Evolutionary conservation across 106 monocot genomes (phyloP), one percentile per base, ranked within the genome.

Genomic region (Amphibolis antarctica): DNA sequence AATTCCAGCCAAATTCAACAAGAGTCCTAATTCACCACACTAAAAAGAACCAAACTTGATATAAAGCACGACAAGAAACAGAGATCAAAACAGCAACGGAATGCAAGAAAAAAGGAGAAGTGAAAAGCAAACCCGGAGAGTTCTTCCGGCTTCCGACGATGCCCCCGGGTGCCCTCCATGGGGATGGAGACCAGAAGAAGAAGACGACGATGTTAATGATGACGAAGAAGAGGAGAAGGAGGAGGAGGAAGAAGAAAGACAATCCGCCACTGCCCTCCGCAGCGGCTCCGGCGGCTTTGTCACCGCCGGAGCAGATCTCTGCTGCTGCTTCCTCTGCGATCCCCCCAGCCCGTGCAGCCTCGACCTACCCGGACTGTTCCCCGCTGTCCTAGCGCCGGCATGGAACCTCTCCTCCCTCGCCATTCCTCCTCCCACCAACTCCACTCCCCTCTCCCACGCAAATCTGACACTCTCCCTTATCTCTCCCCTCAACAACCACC

Each of bases 221-320:
- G 36, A 36, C 36, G 36, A 4, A 36, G 36, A 36, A 36, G 36
- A 36, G 7, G 36, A 36, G 7, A 4, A 36, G 7, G 36, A 36
- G 7, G 2, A 36, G 4, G 36, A 36, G 7, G 75, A 44, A 17
- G 80, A 70, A 12, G 80, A 75, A 13, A 80, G 47, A 30, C 80
- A 80, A 29, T 80, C 80, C 20, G 79, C 79, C 26, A 79, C 79
- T 12, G 79, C 74, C 22, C 79, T 63, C 19, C 74, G 69, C 43
- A 79, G 60, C 30, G 79, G 74, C 70, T 79, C 79, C 26, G 79
- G 74, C 53, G 79, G 79, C 59, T 74, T 79, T 55, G 53, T 74
- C 15, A 49, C 19, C 23, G 21, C 54, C 1, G 30, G 11, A 55
- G 62, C 25, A 31, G 72, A 68, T 52, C 74, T 70, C 36, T 7